phyloP scores from a whole-genome alignment of 768 basidiomycete genomes.

The Hemileccinum rubropunctum region DNA sequence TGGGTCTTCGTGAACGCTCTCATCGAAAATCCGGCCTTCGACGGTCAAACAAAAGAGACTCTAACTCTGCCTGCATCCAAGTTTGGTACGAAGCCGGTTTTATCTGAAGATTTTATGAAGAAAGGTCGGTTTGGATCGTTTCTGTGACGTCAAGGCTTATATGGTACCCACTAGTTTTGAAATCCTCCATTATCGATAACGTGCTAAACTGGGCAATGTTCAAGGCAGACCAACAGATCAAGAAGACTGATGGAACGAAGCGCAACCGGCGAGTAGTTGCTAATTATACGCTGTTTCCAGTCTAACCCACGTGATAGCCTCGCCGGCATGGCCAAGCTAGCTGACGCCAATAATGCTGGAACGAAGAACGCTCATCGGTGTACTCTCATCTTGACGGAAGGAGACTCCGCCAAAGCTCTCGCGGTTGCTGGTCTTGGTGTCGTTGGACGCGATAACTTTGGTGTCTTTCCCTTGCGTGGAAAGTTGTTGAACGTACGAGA shows the following conservation, averaged over 20 bases:
- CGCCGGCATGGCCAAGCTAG: conserved; percentile 86
- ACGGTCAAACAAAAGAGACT: conserved; percentile 98
- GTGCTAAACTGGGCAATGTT: conserved; percentile 96
- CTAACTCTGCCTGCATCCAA: conserved; percentile 83
- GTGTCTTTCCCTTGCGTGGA: conserved; percentile 96
- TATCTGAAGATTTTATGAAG: conserved; percentile 95
- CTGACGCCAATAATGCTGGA: conserved; percentile 97
- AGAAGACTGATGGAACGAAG: conserved; percentile 93
- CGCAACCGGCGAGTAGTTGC: conserved; percentile 63
- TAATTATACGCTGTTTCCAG: background rate
- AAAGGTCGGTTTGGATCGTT: conserved; percentile 58
- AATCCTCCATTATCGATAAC: conserved; percentile 87
- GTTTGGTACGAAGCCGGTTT: conserved; percentile 82
- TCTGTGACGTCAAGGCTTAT: conserved; percentile 2
- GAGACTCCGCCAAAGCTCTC: conserved; percentile 97
- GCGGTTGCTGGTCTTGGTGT: conserved; percentile 94
- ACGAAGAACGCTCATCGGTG: conserved; percentile 76
- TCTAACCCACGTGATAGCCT: conserved; percentile 48
- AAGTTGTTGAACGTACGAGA: conserved; percentile 97
- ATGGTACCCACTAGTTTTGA: conserved; percentile 54
- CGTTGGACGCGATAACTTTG: conserved; percentile 94
- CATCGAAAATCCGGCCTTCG: conserved; percentile 97
- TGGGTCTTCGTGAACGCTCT: conserved; percentile 96
- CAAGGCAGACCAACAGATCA: conserved; percentile 93
- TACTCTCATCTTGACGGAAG: conserved; percentile 96